A percentile compares a stretch with the other conserved stretches of the same genome.
Conservation (phyloP, 495 filamentous ascomycete genomes). For the Copromyces sp. region DNA sequence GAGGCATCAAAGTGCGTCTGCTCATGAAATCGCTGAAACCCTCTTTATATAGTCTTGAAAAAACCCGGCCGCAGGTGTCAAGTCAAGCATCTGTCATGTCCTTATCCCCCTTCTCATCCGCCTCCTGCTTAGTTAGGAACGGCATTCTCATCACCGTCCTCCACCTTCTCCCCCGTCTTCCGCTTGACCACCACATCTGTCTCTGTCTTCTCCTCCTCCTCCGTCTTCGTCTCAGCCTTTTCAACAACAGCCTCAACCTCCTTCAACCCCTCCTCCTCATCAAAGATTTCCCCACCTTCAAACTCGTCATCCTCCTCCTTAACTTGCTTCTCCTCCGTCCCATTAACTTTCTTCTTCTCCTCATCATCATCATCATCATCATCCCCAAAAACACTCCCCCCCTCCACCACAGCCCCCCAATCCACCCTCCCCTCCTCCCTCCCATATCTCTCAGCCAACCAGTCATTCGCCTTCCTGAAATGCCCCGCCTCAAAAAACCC, state of each 20-base stretch:
- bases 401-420: constrained; percentile 53
- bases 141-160: constrained; percentile 2
- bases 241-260: constrained; percentile 9
- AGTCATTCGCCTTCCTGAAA: constrained; percentile 83
- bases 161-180: not conserved
- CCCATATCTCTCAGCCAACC: constrained; percentile 71
- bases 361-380: constrained; percentile 3
- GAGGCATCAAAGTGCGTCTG: too few relatives aligned
- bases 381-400: constrained; percentile 9
- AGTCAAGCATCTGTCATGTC: too few relatives aligned
- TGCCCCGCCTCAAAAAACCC: constrained; percentile 86
- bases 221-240: not conserved
- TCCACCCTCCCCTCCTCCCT: constrained; percentile 67
- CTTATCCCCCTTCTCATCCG: too few relatives aligned
- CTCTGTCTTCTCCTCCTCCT: constrained; percentile 1
- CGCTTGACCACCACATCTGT: not conserved
- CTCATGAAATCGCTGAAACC: too few relatives aligned
- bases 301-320: constrained; percentile 10
- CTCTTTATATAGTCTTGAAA: too few relatives aligned
- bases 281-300: constrained; percentile 8
- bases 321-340: constrained; percentile 1
- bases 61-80: too few relatives aligned
- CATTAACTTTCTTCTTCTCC: not conserved
- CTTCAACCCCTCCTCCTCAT: constrained; percentile 13
- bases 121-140: not conserved